Conservation (phyloP, 306 rosid species). For the Acacia confusa region DNA sequence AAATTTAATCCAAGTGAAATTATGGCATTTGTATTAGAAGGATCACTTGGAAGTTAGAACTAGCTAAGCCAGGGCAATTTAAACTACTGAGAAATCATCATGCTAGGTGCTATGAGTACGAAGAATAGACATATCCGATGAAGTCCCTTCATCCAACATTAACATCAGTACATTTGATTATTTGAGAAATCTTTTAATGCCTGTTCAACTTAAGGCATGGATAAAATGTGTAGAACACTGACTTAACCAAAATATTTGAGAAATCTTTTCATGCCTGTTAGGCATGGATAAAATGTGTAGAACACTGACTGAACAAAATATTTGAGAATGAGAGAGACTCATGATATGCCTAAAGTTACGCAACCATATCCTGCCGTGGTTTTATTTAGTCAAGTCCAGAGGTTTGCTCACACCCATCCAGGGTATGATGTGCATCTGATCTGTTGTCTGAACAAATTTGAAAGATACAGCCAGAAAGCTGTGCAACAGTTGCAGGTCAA, state of each 20-base stretch:
- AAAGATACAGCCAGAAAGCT: too few species aligned
- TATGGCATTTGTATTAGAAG: constrained; percentile 19
- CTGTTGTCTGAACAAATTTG: too few species aligned
- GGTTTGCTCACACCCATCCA: too few species aligned
- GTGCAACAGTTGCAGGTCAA: too few species aligned
- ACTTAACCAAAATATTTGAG: too few species aligned
- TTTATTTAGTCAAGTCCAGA: too few species aligned
- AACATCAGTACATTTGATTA: background rate
- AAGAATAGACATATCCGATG: constrained; percentile 7
- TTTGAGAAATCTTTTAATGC: background rate
- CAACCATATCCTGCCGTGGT: too few species aligned
- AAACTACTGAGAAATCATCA: background rate
- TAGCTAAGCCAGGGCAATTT: constrained; percentile 8
- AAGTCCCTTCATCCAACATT: background rate
- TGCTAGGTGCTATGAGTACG: constrained; percentile 4
- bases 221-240: too few species aligned
- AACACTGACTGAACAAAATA: too few species aligned
- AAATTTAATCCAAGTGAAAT: constrained; percentile 32
- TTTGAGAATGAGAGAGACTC: background rate
- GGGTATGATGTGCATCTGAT: too few species aligned
- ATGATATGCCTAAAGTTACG: background rate
- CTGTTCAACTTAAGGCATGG: background rate
- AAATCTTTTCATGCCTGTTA: background rate
- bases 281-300: background rate
- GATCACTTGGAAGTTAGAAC: background rate